Base-by-base conservation (phyloP, 441 rosid species). In the Macaranga tanarius region DNA sequence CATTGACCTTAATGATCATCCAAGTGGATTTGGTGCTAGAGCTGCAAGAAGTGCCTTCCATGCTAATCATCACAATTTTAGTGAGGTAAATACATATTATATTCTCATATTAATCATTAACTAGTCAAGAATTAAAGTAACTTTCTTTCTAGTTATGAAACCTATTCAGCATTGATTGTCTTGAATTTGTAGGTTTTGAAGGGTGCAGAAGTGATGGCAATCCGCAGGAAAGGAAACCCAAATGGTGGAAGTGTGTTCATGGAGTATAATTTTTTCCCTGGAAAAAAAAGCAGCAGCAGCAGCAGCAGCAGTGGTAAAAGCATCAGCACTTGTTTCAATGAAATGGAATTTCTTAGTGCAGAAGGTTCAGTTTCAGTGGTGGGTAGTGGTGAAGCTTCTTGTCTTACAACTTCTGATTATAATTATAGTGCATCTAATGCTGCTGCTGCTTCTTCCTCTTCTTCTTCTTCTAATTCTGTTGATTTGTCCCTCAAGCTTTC, bases 401-500 rank as follows among this genome's bases (percentile, higher is more conserved):
- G 64, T 25, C 55, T 62, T 52, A 73, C 68, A 64, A 52, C 73
- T 58, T 62, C 71, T 73, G 71, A 78, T 78, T 23, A 65, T 34
- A 48, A 48, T 12, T 20, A 70, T 47, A 34, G 42, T 48, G 77
- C 60, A 62, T 69, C 55, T 26, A 61, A 52, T 64, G 70, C 79
- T 60, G 13, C 65, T 31, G 28, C 65, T 15, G 6, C 50, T 62
- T 9, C 58, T 73, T 50, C 86, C 77, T 51, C 65, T 15, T 38
- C 65, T 10, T 19, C 28, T 40, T n/a, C 48, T 73, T 44, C 86
- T 78, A 84, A 84, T 69, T 81, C 84, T 65, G 74, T 93, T 83
- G 98, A 93, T 85, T 77, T 93, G 89, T 89, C 98, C 56, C 89
- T 93, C 75, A 93, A 86, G 87, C 98, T 93, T 84, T 93, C 85